Conservation (phyloP, 441 rosid species). For the Populus tomentosa region DNA sequence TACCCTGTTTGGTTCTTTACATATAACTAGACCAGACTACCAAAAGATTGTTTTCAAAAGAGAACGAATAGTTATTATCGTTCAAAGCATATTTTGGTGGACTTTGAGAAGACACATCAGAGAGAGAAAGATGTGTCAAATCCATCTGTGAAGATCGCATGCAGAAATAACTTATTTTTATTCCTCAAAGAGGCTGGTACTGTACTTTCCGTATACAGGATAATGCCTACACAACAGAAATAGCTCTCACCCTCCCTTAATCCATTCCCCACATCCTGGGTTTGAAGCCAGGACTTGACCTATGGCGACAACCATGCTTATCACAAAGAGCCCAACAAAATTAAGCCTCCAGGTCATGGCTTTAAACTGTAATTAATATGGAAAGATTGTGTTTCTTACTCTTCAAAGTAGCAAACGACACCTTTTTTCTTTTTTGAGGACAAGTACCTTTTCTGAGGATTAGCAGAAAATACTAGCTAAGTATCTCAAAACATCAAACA, state of each 20-base stretch:
- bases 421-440: not conserved
- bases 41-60: not conserved
- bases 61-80: not conserved
- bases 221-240: not conserved
- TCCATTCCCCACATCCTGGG: not conserved
- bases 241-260: not conserved
- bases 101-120: not conserved
- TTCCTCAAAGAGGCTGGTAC: not conserved
- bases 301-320: not conserved
- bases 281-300: not conserved
- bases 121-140: not conserved
- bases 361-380: not conserved
- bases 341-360: not conserved
- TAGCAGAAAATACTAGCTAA: not conserved
- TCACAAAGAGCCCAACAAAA: not conserved
- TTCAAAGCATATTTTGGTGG: not conserved
- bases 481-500: not conserved
- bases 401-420: not conserved
- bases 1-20: not conserved
- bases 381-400: not conserved
- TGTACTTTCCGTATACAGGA: not conserved
- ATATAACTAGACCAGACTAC: not conserved
- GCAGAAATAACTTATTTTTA: not conserved
- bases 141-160: not conserved
- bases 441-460: not conserved